phyloP scores from a whole-genome alignment of 495 filamentous ascomycete genomes.

The Xylaria grammica region DNA sequence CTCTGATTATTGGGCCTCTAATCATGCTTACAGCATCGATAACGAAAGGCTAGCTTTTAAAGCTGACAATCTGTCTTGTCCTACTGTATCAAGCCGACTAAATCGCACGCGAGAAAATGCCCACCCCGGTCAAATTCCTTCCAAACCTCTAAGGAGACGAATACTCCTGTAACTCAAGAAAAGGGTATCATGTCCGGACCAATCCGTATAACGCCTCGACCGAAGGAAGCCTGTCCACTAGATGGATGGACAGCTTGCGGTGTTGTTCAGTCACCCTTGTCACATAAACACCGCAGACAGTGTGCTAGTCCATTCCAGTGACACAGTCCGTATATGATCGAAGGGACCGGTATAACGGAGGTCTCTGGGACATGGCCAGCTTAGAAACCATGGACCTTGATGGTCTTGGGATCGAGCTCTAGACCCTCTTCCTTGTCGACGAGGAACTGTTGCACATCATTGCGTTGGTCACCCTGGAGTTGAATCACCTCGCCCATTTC shows the following conservation, averaged over 20 bases:
- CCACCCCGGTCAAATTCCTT: slow-evolving; percentile 8
- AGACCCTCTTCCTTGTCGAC: slow-evolving; percentile 92
- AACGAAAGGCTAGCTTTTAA: slow-evolving; percentile 12
- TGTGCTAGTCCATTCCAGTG: slow-evolving; percentile 35
- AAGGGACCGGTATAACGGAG: slow-evolving; percentile 30
- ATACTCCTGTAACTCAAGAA: slow-evolving; percentile 30
- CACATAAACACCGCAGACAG: slow-evolving; percentile 20
- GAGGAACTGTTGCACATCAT: slow-evolving; percentile 97
- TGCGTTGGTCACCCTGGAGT: slow-evolving; percentile 98
- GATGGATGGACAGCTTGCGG: slow-evolving; percentile 28
- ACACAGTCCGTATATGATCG: slow-evolving; percentile 28
- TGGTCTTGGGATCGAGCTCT: slow-evolving; percentile 91
- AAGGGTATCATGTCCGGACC: slow-evolving; percentile 44
- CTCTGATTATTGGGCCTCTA: slow-evolving; percentile 12
- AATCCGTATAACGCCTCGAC: slow-evolving; percentile 41
- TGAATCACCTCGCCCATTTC: slow-evolving; percentile 99
- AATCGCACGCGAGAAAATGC: slow-evolving; percentile 8
- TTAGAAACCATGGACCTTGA: slow-evolving; percentile 93
- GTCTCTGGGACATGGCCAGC: slow-evolving; percentile 41
- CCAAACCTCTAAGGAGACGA: slow-evolving; percentile 24
- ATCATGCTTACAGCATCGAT: slow-evolving; percentile 18
- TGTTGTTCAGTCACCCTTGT: slow-evolving; percentile 19
- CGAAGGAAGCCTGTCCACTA: slow-evolving; percentile 38
- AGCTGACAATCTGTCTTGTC: slow-evolving; percentile 6
- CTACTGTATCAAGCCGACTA: slow-evolving; percentile 11